Base-by-base conservation (phyloP, 2,329 filamentous ascomycete species). In the Botrytis pseudocinerea region DNA sequence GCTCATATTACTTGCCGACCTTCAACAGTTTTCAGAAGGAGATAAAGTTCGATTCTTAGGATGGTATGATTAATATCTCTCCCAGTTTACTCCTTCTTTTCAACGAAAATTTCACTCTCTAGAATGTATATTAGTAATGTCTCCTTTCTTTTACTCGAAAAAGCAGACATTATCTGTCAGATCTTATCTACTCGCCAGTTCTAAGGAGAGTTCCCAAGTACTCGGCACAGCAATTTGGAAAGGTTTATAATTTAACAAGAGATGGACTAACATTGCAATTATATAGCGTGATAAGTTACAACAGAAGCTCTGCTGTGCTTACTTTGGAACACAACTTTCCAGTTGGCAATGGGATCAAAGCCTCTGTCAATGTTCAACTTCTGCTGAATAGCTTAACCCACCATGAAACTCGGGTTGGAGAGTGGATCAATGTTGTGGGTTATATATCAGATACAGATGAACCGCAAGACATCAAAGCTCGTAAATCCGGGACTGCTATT, bases 31-130 rank as follows among this genome's bases (percentile, higher is more conserved):
- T 60, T 57, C 71, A 32, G 73, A 71, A 46, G 79, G 76, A 12
- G 88, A 90, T n/a, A 98, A 98, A 83, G 91, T 98, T 74, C 91
- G 95, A 75, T 97, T 98, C 82, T 83, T 98, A 69, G 95, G 94
- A 82, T 98, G 95, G 95, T 97, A 87, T 84, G 90, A 83, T 6
- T 51, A 25, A 28, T 3, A 46, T 71, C 66, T 72, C 48, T 25
- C 20, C n/a, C 32, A 22, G 1, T 57, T 40, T 25, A 44, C 54
- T 16, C 6, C 10, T 32, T 42, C 16, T n/a, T 35, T 32, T 28
- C 20, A 18, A 20, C 22, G n/a, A 7, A 22, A 25, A 46, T 18
- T 28, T 42, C 25, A 42, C n/a, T 42, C 18, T 69, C 25, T n/a
- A 32, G n/a, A 57, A 69, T n/a, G 2, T 57, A 12, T 69, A 69